A percentile compares a stretch with the other conserved stretches of the same genome.
Conservation (phyloP, 2,329 filamentous ascomycete genomes). For the Penicillium paneum region DNA sequence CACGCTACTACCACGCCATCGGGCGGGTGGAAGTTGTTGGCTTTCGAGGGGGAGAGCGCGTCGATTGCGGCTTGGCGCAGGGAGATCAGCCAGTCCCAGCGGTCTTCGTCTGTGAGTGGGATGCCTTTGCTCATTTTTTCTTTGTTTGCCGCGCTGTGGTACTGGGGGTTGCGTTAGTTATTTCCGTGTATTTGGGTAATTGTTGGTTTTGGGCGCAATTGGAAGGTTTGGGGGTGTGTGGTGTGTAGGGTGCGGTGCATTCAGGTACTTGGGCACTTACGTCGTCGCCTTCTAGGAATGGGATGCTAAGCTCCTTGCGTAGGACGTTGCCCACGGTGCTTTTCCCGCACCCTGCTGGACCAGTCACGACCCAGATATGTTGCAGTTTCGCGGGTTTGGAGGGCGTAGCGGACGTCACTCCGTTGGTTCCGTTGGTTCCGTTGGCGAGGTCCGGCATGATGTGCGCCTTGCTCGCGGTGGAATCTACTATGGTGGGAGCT, state of each 20-base stretch:
- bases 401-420: constrained; percentile 11
- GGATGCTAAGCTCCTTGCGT: constrained; percentile 59
- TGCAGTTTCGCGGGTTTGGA: constrained; percentile 38
- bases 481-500: constrained; percentile 22
- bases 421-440: constrained; percentile 7
- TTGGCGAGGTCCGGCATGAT: constrained; percentile 18
- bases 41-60: constrained; percentile 43
- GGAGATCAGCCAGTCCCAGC: constrained; percentile 92
- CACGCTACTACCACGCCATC: constrained; percentile 90
- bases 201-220: not conserved
- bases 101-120: constrained; percentile 85
- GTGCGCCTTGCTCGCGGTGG: constrained; percentile 18
- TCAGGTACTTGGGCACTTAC: constrained; percentile 49
- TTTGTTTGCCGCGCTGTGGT: constrained; percentile 64
- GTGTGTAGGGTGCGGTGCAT: not conserved
- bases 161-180: constrained; percentile 30
- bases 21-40: constrained; percentile 49
- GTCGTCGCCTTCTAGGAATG: constrained; percentile 75
- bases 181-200: not conserved
- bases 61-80: constrained; percentile 64
- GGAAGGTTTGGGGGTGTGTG: not conserved
- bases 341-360: constrained; percentile 76
- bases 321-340: constrained; percentile 69
- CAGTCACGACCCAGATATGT: constrained; percentile 78
- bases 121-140: constrained; percentile 85